These are phyloP conservation scores for Seminavis robusta DNA, from an alignment of 108 stramenopile species.

Conservation along the genomic window DNA sequence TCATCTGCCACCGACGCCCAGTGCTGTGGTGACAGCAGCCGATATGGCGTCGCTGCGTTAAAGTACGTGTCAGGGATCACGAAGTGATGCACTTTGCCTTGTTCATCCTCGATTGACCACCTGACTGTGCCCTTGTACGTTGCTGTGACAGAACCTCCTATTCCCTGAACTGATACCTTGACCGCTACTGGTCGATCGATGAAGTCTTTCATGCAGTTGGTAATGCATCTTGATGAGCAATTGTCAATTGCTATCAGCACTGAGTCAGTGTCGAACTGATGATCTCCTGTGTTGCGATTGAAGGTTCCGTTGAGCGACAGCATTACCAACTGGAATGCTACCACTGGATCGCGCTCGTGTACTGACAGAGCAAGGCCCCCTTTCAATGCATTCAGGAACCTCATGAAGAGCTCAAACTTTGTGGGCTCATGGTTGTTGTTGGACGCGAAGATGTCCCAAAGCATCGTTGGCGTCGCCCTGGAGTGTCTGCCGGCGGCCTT, in stretches of 20 bases:
- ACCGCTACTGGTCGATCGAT: not conserved
- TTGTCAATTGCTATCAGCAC: conserved; percentile 14
- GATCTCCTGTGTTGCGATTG: not conserved
- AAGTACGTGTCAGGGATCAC: conserved; percentile 30
- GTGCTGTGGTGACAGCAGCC: conserved; percentile 40
- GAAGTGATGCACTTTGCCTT: conserved; percentile 16
- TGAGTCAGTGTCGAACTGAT: conserved; percentile 23
- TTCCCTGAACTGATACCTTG: too few relatives aligned
- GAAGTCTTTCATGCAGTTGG: conserved; percentile 7
- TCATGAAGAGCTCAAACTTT: too few relatives aligned
- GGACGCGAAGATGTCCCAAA: too few relatives aligned
- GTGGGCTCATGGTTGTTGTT: too few relatives aligned
- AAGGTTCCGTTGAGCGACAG: too few relatives aligned
- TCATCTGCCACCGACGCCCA: conserved; percentile 25
- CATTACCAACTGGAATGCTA: too few relatives aligned
- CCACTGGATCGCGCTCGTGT: too few relatives aligned
- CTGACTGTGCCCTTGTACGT: not conserved
- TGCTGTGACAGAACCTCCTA: too few relatives aligned
- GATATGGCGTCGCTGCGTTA: conserved; percentile 1
- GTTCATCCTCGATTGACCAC: conserved; percentile 25
- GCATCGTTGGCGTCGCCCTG: too few relatives aligned
- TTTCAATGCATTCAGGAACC: too few relatives aligned
- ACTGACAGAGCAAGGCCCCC: too few relatives aligned
- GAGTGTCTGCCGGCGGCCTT: too few relatives aligned
- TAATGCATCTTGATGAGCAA: conserved; percentile 9